Percentiles rank a stretch among this genome's conserved stretches.
These are phyloP conservation scores for Chrysopogon serrulatus DNA, from an alignment of 176 grass and related monocot species.

Conservation along the genomic window DNA sequence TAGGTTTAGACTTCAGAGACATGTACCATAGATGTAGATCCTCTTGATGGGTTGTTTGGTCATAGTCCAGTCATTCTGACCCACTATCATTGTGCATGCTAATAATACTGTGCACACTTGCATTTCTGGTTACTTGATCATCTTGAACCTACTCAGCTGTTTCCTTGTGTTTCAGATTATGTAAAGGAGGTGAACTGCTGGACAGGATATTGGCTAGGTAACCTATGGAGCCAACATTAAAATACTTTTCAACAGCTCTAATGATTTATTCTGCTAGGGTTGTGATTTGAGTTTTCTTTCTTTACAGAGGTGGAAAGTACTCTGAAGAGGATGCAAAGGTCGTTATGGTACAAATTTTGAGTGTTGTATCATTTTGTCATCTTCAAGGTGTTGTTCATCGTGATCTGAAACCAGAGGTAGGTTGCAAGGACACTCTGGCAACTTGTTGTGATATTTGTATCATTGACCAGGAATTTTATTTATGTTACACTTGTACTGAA, in stretches of 20 bases:
- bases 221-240: not conserved
- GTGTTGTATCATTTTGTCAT: conserved; percentile 95
- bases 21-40: not conserved
- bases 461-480: too few relatives aligned
- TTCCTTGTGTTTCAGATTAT: conserved; percentile 62
- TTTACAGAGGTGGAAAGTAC: conserved; percentile 89
- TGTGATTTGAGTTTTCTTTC: conserved; percentile 8
- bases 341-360: conserved; percentile 93
- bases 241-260: not conserved
- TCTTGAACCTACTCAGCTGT: conserved; percentile 20
- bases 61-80: not conserved
- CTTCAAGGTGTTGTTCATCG: conserved; percentile 99
- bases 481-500: not conserved
- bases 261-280: conserved; percentile 1
- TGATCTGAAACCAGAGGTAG: conserved; percentile 97
- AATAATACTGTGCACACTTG: not conserved
- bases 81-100: not conserved
- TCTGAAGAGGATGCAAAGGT: conserved; percentile 97
- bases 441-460: too few relatives aligned
- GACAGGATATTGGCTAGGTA: conserved; percentile 96
- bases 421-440: not conserved
- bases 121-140: not conserved
- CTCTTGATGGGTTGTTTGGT: conserved; percentile 1
- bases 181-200: conserved; percentile 95
- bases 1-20: conserved; percentile 5